Conservation (phyloP, 2,329 filamentous ascomycete genomes). For the Tolypocladium cylindrosporum region DNA sequence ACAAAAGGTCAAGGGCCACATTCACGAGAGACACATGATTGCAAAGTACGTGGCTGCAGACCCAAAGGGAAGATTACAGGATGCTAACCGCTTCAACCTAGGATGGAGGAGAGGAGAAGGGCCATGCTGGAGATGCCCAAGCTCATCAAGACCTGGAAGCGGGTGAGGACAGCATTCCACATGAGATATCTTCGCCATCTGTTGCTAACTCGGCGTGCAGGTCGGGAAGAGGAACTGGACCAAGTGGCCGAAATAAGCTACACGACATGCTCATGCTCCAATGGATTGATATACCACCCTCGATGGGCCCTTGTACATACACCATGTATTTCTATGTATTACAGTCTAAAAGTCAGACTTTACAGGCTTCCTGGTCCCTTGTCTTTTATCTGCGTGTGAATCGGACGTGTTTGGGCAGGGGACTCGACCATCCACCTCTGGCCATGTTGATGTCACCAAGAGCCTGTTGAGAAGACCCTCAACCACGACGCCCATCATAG, state of each 20-base stretch:
- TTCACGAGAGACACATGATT: conserved; percentile 80
- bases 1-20: conserved; percentile 89
- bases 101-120: conserved; percentile 78
- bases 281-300: background rate
- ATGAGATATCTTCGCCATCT: background rate
- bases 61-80: no score
- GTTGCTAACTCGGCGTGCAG: conserved; percentile 30
- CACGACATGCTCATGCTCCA: background rate
- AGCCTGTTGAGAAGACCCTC: background rate
- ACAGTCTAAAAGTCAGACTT: conserved; percentile 5
- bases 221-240: conserved; percentile 45
- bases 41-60: conserved; percentile 41
- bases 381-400: background rate
- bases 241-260: conserved; percentile 44
- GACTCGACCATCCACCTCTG: background rate
- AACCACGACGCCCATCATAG: no score
- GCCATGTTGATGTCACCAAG: no score
- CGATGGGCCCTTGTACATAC: conserved; percentile 15
- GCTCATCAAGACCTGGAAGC: conserved; percentile 87
- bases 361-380: background rate
- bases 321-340: conserved; percentile 22
- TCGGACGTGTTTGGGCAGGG: background rate
- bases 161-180: conserved; percentile 44
- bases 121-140: conserved; percentile 94
- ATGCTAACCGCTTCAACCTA: conserved; percentile 20